Conservation (phyloP, 441 rosid genomes). For the Geranium incanum region DNA sequence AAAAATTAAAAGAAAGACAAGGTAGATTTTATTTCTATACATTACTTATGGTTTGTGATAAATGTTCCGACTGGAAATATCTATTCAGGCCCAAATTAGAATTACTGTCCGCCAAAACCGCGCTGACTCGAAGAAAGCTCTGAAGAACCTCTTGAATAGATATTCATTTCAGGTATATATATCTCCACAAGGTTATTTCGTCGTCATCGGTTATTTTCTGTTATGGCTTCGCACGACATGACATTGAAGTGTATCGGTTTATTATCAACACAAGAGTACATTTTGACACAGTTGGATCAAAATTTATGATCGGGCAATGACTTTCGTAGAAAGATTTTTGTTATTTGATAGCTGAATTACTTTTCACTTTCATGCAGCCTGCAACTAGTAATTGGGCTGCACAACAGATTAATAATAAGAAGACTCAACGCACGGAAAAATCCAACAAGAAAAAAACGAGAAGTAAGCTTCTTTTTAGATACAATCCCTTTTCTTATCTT, state of each 20-base stretch:
- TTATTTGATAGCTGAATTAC: slow-evolving; percentile 9
- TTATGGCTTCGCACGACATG: slow-evolving; percentile 1
- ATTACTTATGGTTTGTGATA: neutral
- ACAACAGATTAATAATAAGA: slow-evolving; percentile 17
- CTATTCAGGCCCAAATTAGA: slow-evolving; percentile 32
- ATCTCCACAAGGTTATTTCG: neutral
- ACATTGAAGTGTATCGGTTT: neutral
- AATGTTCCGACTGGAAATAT: slow-evolving; percentile 14
- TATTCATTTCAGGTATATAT: slow-evolving; percentile 34
- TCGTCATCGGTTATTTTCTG: neutral
- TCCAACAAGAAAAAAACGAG: slow-evolving; percentile 30
- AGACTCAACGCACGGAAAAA: slow-evolving; percentile 28
- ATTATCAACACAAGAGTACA: neutral
- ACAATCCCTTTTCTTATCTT: neutral
- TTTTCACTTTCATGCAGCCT: slow-evolving; percentile 27
- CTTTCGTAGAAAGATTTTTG: neutral
- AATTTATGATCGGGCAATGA: neutral
- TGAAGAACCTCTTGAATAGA: slow-evolving; percentile 36
- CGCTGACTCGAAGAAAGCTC: slow-evolving; percentile 46
- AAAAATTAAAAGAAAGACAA: too few relatives aligned
- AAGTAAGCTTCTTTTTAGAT: slow-evolving; percentile 29
- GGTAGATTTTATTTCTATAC: neutral
- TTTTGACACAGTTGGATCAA: neutral
- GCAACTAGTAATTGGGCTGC: slow-evolving; percentile 16
- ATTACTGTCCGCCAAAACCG: slow-evolving; percentile 44